Evolutionary conservation across 495 filamentous ascomycete genomes (phyloP).

Genomic region (Parachaetomium inaequale): DNA sequence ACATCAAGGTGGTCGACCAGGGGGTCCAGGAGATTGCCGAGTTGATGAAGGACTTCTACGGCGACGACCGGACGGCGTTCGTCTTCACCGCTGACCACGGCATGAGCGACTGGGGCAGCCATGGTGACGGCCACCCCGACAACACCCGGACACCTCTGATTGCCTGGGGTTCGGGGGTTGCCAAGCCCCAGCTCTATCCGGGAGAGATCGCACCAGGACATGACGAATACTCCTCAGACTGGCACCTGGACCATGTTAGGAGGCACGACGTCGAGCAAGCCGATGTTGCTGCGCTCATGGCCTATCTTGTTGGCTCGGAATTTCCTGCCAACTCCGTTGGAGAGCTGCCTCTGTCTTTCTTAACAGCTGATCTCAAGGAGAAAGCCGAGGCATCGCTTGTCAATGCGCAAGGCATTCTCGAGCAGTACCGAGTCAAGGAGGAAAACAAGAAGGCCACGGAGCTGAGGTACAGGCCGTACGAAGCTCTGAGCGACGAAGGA

Average conservation of each 20-base stretch:
- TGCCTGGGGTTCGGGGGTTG: conserved; percentile 90
- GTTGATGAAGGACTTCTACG: conserved; percentile 84
- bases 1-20: conserved; percentile 90
- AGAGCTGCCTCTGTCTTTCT: conserved; percentile 79
- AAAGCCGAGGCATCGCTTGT: conserved; percentile 84
- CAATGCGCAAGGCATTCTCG: conserved; percentile 84
- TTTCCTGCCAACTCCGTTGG: conserved; percentile 98
- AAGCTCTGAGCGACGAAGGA: conserved; percentile 54
- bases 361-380: conserved; percentile 63
- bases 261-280: conserved; percentile 92
- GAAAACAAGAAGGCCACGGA: conserved; percentile 71
- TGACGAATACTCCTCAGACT: conserved; percentile 89
- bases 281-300: conserved; percentile 94
- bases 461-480: conserved; percentile 72
- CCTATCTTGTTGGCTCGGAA: conserved; percentile 83
- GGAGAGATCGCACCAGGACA: conserved; percentile 66
- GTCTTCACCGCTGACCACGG: conserved; percentile 98
- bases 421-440: conserved; percentile 97
- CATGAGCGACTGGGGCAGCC: conserved; percentile 98
- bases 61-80: conserved; percentile 87
- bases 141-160: conserved; percentile 95
- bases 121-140: conserved; percentile 96
- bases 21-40: conserved; percentile 79
- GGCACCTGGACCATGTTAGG: conserved; percentile 74
- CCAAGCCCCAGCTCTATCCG: conserved; percentile 59